Conservation (phyloP, 768 basidiomycete genomes). For the Kwoniella bestiolae region DNA sequence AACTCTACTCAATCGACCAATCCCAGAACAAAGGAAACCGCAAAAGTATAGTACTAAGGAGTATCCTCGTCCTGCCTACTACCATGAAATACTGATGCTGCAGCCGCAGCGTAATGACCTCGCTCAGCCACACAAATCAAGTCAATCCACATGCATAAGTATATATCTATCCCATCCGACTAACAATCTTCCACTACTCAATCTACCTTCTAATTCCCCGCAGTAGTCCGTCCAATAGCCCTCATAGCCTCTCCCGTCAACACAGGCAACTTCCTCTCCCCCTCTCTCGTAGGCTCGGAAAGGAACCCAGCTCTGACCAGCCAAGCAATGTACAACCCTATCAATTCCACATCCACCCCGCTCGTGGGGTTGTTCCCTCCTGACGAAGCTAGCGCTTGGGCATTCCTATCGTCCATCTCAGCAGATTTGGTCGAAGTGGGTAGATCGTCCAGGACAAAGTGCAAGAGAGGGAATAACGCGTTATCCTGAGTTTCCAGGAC, state of each 20-base stretch:
- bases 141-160: no score
- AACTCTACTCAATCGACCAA: not conserved
- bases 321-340: slow-evolving; percentile 93
- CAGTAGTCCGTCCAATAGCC: slow-evolving; percentile 57
- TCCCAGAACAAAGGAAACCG: not conserved
- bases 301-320: slow-evolving; percentile 83
- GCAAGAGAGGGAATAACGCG: slow-evolving; percentile 92
- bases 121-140: no score
- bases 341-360: slow-evolving; percentile 74
- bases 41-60: not conserved
- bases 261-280: slow-evolving; percentile 48
- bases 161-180: not conserved
- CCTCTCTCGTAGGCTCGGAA: slow-evolving; percentile 61
- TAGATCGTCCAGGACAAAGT: slow-evolving; percentile 95
- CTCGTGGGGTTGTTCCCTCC: slow-evolving; percentile 59
- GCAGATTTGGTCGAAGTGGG: slow-evolving; percentile 96
- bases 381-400: slow-evolving; percentile 65
- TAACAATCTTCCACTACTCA: no score
- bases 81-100: no score
- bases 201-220: no score
- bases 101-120: no score
- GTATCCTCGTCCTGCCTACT: no score
- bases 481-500: slow-evolving; percentile 94
- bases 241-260: slow-evolving; percentile 48
- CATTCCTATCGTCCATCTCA: slow-evolving; percentile 84